phyloP scores from a whole-genome alignment of 495 filamentous ascomycete genomes.

The Delitschia confertaspora region DNA sequence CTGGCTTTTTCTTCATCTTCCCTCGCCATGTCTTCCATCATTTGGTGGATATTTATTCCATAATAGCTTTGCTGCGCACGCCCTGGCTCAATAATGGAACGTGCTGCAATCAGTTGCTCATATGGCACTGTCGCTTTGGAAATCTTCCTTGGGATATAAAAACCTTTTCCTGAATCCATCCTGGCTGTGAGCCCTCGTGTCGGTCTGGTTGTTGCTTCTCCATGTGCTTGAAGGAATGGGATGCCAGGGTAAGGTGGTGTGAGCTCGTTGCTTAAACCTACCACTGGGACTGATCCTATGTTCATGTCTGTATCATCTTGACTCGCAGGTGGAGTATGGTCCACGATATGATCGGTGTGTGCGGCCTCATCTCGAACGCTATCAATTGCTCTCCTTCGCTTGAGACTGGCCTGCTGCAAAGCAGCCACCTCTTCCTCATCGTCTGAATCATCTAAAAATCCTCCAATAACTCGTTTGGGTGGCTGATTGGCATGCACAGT shows the following conservation, averaged over 20 bases:
- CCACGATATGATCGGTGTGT: slow-evolving; percentile 1
- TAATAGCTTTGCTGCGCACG: slow-evolving; percentile 78
- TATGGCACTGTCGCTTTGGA: slow-evolving; percentile 46
- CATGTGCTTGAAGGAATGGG: neutral
- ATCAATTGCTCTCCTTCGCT: slow-evolving; percentile 21
- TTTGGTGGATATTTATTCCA: slow-evolving; percentile 76
- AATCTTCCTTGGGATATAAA: slow-evolving; percentile 47
- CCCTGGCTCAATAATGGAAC: slow-evolving; percentile 58
- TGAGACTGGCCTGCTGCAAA: slow-evolving; percentile 13
- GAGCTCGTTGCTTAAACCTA: slow-evolving; percentile 8
- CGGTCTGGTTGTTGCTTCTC: neutral
- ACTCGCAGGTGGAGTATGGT: slow-evolving; percentile 18
- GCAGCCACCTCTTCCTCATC: slow-evolving; percentile 27
- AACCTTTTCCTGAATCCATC: slow-evolving; percentile 57
- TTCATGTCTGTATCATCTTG: slow-evolving; percentile 12
- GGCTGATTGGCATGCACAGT: slow-evolving; percentile 21
- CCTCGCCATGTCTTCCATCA: slow-evolving; percentile 62
- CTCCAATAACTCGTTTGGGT: slow-evolving; percentile 9
- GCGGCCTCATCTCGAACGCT: slow-evolving; percentile 1
- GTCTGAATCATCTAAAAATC: slow-evolving; percentile 29
- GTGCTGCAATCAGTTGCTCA: slow-evolving; percentile 57
- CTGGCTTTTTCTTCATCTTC: slow-evolving; percentile 25
- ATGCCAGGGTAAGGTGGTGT: slow-evolving; percentile 11
- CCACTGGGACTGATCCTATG: slow-evolving; percentile 4
- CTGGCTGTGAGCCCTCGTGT: slow-evolving; percentile 39